Conservation (phyloP, 331 rosid species). For the Phaseolus coccineus region DNA sequence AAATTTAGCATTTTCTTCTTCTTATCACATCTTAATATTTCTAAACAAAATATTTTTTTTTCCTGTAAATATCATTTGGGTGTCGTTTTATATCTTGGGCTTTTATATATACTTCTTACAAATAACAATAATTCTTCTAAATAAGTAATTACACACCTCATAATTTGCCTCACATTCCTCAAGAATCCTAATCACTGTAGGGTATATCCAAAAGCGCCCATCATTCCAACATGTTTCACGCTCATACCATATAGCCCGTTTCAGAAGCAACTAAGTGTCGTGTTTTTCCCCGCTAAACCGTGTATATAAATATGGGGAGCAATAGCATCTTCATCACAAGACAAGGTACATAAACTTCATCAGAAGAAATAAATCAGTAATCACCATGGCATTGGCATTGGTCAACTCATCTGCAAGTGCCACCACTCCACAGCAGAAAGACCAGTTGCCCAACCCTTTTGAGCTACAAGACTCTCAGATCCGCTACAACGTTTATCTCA, state of each 20-base stretch:
- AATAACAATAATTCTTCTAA: not conserved
- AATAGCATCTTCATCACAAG: not conserved
- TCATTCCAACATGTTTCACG: constrained; percentile 29
- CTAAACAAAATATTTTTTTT: too few relatives aligned
- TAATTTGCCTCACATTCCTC: not conserved
- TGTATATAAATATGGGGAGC: constrained; percentile 24
- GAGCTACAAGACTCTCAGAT: constrained; percentile 41
- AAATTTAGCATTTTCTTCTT: too few relatives aligned
- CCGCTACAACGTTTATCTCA: constrained; percentile 45
- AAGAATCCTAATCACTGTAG: not conserved
- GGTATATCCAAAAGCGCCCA: constrained; percentile 18
- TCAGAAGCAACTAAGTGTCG: constrained; percentile 20
- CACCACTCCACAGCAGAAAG: constrained; percentile 27
- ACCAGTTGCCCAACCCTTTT: constrained; percentile 42
- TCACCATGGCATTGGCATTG: not conserved
- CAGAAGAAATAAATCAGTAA: not conserved
- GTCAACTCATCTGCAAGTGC: constrained; percentile 10
- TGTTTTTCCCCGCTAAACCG: not conserved
- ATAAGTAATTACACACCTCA: not conserved
- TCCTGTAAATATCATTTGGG: too few relatives aligned
- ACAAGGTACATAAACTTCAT: not conserved
- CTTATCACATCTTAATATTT: too few relatives aligned
- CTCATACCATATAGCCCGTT: not conserved
- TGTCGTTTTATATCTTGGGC: too few relatives aligned
- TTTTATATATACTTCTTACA: too few relatives aligned